phyloP scores from a whole-genome alignment of 441 rosid genomes.

The Arabidopsis lyrata region DNA sequence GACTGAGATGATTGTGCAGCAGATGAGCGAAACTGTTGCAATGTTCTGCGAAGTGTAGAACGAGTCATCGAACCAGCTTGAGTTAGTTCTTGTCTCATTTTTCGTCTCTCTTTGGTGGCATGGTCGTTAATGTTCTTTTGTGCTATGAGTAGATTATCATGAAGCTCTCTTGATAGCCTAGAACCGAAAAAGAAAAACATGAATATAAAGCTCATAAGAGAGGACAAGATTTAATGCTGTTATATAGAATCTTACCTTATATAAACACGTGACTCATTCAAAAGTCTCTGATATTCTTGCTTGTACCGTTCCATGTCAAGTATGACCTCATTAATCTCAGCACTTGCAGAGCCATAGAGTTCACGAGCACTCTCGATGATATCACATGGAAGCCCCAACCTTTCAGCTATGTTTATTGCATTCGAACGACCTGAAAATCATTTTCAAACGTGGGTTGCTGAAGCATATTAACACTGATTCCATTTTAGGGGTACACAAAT shows the following conservation, averaged over 20 bases:
- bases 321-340: conserved; percentile 91
- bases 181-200: conserved; percentile 34
- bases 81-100: conserved; percentile 60
- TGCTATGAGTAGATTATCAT: conserved; percentile 57
- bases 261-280: conserved; percentile 57
- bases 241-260: conserved; percentile 52
- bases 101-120: conserved; percentile 51
- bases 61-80: conserved; percentile 70
- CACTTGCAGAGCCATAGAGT: conserved; percentile 79
- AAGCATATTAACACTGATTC: conserved; percentile 3
- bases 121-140: conserved; percentile 65
- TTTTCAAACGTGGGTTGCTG: conserved; percentile 16
- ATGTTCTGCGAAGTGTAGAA: conserved; percentile 71
- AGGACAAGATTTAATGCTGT: neutral
- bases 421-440: conserved; percentile 78
- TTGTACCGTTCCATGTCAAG: conserved; percentile 85
- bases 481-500: neutral
- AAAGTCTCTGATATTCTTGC: conserved; percentile 65
- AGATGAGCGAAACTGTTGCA: conserved; percentile 60
- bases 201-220: conserved; percentile 1
- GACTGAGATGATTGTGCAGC: conserved; percentile 50
- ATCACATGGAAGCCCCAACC: conserved; percentile 70
- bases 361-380: conserved; percentile 65
- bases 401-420: conserved; percentile 86
- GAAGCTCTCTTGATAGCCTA: conserved; percentile 74